Evolutionary conservation across 805 yeast species (phyloP).

Genomic region (Ogataea haglerorum): DNA sequence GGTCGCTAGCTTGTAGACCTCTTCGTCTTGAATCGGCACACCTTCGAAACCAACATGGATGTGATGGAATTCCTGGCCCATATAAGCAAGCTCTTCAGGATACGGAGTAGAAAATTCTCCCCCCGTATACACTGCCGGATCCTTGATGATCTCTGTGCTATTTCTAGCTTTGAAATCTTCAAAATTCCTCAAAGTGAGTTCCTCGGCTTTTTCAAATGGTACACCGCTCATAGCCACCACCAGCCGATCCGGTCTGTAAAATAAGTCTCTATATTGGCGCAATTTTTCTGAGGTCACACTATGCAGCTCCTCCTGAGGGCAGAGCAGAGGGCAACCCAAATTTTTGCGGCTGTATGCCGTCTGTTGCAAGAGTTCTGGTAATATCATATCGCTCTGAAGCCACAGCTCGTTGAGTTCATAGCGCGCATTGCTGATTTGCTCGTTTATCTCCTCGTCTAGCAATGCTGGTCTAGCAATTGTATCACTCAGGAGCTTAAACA

Average conservation of each 20-base stretch:
- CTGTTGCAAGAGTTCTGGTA: conserved; percentile 88
- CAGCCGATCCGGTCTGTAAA: conserved; percentile 75
- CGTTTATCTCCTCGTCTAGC: conserved; percentile 65
- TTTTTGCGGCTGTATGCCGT: conserved; percentile 73
- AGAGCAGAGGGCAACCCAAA: conserved; percentile 80
- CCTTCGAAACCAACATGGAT: conserved; percentile 89
- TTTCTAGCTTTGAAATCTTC: conserved; percentile 50
- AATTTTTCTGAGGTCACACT: conserved; percentile 51
- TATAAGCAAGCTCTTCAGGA: conserved; percentile 55
- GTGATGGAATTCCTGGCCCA: conserved; percentile 74
- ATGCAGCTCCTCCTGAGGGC: conserved; percentile 68
- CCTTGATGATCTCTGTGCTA: conserved; percentile 27
- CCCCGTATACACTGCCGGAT: conserved; percentile 53
- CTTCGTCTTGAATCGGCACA: conserved; percentile 74
- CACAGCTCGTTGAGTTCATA: conserved; percentile 83
- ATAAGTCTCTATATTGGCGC: conserved; percentile 52
- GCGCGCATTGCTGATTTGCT: conserved; percentile 66
- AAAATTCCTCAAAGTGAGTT: conserved; percentile 57
- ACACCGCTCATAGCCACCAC: conserved; percentile 90
- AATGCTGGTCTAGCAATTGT: conserved; percentile 72
- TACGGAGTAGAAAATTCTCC: conserved; percentile 55
- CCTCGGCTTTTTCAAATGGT: conserved; percentile 62
- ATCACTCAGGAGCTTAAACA: conserved; percentile 74
- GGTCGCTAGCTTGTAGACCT: conserved; percentile 85
- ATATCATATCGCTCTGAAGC: conserved; percentile 75